phyloP scores from a whole-genome alignment of 2,329 filamentous ascomycete species.

The Dichotomopilus funicola region DNA sequence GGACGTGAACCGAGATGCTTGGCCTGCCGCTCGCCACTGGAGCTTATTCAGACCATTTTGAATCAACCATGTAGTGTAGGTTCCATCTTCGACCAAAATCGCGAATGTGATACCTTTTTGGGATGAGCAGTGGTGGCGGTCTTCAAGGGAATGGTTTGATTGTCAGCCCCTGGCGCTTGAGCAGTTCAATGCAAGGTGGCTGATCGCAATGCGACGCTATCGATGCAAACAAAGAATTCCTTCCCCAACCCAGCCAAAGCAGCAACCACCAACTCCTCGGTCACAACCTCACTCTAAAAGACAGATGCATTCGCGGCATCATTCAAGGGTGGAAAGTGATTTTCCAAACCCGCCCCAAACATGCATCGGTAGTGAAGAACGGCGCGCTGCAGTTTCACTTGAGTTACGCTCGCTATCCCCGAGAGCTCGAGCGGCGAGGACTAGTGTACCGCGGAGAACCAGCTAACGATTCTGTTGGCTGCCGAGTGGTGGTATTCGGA shows the following conservation, averaged over 20 bases:
- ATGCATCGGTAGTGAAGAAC: too few relatives aligned
- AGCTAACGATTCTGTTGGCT: neutral
- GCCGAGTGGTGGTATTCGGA: slow-evolving; percentile 6
- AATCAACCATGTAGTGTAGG: neutral
- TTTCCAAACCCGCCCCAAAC: too few relatives aligned
- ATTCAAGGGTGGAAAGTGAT: too few relatives aligned
- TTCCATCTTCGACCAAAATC: neutral
- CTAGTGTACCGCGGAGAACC: neutral
- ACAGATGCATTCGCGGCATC: too few relatives aligned
- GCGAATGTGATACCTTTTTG: neutral
- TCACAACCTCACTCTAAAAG: too few relatives aligned
- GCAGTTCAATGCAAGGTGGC: neutral
- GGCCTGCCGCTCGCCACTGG: neutral
- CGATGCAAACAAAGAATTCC: neutral
- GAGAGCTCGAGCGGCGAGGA: neutral
- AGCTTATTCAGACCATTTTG: neutral
- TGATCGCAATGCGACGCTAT: neutral
- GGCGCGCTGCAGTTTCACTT: neutral
- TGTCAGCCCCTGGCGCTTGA: neutral
- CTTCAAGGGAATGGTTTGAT: neutral
- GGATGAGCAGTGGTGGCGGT: neutral
- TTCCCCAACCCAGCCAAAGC: too few relatives aligned
- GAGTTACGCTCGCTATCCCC: neutral
- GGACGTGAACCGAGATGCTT: neutral
- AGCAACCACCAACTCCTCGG: too few relatives aligned